phyloP scores from a whole-genome alignment of 2,329 filamentous ascomycete genomes.

The Fulvia fulva region DNA sequence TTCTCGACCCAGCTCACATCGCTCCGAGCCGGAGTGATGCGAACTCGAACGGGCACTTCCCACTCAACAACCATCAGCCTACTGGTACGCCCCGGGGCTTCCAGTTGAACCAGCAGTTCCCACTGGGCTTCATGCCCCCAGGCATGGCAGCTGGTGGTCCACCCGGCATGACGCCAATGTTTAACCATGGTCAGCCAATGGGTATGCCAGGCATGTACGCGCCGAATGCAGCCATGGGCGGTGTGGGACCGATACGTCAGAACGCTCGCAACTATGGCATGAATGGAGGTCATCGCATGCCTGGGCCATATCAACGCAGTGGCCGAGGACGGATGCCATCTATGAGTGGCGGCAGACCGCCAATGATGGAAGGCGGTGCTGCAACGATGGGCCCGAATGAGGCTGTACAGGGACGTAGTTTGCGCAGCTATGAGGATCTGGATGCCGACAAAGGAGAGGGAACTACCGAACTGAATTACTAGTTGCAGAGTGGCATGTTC shows the following conservation, averaged over 20 bases:
- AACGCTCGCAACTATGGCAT: slow-evolving; percentile 35
- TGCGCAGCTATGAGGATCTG: slow-evolving; percentile 97
- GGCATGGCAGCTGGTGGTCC: slow-evolving; percentile 36
- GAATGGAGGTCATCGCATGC: slow-evolving; percentile 24
- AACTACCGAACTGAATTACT: slow-evolving; percentile 88
- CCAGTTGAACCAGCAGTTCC: slow-evolving; percentile 66
- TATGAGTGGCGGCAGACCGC: slow-evolving; percentile 22
- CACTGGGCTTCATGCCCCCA: slow-evolving; percentile 42
- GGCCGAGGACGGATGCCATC: slow-evolving; percentile 29
- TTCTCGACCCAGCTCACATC: slow-evolving; percentile 90
- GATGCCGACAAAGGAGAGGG: slow-evolving; percentile 66
- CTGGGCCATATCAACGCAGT: slow-evolving; percentile 28
- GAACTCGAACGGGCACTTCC: slow-evolving; percentile 94
- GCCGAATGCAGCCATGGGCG: slow-evolving; percentile 25
- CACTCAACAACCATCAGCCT: slow-evolving; percentile 66
- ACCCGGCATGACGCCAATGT: slow-evolving; percentile 32
- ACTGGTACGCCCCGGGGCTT: slow-evolving; percentile 88
- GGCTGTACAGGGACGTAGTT: slow-evolving; percentile 83
- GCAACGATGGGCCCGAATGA: slow-evolving; percentile 77
- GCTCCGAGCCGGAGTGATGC: slow-evolving; percentile 88
- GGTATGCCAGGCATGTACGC: slow-evolving; percentile 26
- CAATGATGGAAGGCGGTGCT: slow-evolving; percentile 58
- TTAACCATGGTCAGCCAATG: slow-evolving; percentile 42
- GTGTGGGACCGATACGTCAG: slow-evolving; percentile 41
- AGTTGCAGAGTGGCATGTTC: slow-evolving; percentile 20